These are phyloP conservation scores for Rhizoctonia solani DNA, from an alignment of 1,284 basidiomycete genomes.

Conservation along the genomic window DNA sequence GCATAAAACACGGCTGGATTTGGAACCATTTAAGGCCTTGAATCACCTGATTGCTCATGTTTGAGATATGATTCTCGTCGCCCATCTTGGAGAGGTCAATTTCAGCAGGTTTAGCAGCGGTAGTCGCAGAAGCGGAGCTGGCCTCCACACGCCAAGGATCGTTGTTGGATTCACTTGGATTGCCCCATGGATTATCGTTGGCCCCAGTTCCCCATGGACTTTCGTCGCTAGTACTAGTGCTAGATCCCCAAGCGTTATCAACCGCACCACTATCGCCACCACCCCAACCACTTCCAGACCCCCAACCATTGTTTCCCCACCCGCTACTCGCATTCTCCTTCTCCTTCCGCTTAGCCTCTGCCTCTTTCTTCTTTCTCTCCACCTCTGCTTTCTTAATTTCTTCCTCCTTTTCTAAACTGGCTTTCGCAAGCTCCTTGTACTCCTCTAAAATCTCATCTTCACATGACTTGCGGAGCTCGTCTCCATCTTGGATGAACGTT, in stretches of 20 bases:
- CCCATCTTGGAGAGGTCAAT: background rate
- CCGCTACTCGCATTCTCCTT: background rate
- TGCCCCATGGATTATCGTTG: background rate
- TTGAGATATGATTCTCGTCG: background rate
- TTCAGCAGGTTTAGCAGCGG: background rate
- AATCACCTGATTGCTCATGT: slow-evolving; percentile 18
- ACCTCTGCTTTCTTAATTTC: background rate
- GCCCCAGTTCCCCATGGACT: background rate
- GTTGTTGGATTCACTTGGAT: background rate
- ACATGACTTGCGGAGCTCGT: background rate
- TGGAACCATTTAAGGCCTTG: slow-evolving; percentile 18
- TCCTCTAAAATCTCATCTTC: slow-evolving; percentile 5
- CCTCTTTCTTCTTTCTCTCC: slow-evolving; percentile 9
- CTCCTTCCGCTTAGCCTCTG: background rate
- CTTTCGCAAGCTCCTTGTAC: background rate
- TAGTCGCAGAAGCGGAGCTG: background rate
- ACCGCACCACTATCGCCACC: background rate
- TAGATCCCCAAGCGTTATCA: slow-evolving; percentile 2
- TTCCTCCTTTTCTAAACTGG: background rate
- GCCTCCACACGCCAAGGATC: no score
- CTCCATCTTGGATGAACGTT: background rate
- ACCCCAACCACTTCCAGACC: slow-evolving; percentile 1
- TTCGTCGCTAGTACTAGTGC: background rate
- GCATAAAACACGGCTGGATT: slow-evolving; percentile 29
- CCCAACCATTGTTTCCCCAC: background rate